A percentile compares a stretch with the other conserved stretches of the same genome.
These are phyloP conservation scores for Lentinula aciculospora DNA, from an alignment of 768 basidiomycete genomes.

Conservation along the genomic window DNA sequence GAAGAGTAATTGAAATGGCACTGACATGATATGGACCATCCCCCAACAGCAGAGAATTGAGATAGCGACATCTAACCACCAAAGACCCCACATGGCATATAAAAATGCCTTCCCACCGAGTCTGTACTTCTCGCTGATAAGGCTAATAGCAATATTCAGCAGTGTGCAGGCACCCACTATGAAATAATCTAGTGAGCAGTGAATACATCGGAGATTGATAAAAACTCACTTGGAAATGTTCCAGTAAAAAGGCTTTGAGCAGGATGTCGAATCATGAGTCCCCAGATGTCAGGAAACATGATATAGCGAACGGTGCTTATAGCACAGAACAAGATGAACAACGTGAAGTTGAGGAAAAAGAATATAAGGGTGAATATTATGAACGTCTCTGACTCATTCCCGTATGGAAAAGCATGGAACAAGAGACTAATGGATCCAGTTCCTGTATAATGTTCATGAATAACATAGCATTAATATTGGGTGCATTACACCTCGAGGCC, in stretches of 20 bases:
- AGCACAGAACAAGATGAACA: conserved; percentile 46
- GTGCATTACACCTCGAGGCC: neutral
- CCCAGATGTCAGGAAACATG: conserved; percentile 46
- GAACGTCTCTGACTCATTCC: conserved; percentile 31
- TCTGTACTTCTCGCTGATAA: conserved; percentile 33
- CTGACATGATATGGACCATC: conserved; percentile 63
- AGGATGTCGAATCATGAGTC: conserved; percentile 41
- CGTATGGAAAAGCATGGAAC: conserved; percentile 55
- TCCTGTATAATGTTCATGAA: conserved; percentile 19
- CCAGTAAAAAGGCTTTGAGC: conserved; percentile 37
- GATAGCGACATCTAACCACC: conserved; percentile 57
- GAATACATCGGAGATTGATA: conserved; percentile 23
- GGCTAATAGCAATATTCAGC: conserved; percentile 35
- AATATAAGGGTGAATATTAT: conserved; percentile 38
- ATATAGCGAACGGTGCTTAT: conserved; percentile 46
- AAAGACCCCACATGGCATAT: conserved; percentile 49
- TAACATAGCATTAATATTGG: neutral
- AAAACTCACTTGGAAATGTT: conserved; percentile 35
- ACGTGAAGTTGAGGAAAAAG: conserved; percentile 52
- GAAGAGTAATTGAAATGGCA: conserved; percentile 8
- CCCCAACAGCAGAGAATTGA: conserved; percentile 56
- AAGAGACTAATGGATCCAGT: conserved; percentile 51
- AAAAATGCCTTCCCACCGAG: conserved; percentile 47
- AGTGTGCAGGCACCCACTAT: conserved; percentile 47
- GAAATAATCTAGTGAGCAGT: conserved; percentile 22